Evolutionary conservation across 371 early-diverging fungal species (phyloP), one percentile per base, ranked within the genome.

Genomic region (Basidiobolus meristosporus): DNA sequence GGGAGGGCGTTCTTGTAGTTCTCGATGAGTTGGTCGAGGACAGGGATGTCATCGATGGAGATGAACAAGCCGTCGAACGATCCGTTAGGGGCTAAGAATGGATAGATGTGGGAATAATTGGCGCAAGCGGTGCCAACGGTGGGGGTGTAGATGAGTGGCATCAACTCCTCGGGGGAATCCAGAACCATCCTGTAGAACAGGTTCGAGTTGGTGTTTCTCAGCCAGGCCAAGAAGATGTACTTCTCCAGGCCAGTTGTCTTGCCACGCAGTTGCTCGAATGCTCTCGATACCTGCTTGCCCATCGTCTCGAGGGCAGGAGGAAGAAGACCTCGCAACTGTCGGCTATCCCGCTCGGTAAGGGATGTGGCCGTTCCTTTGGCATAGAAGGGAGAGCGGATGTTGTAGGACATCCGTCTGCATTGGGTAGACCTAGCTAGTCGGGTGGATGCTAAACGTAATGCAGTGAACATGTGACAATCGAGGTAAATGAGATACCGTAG

Each of bases 41-140:
- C 60, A 21, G 72, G 73, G 21, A 75, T 54, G 38, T 88, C 80
- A 22, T 70, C 59, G 38, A 84, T 49, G 1, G 83, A 74, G 38
- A 91, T 65, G 56, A 73, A 91, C 31, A 91, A 67, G n/a, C 92
- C 90, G 48, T 85, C 79, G 12, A 71, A 69, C 6, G 65, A 61
- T 45, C 77, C 84, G 26, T 82, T 70, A 38, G 82, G 69, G 7
- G 68, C 70, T 33, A 82, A 63, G 56, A 81, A 81, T 28, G 80
- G 82, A 46, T 82, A 83, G 42, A 91, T 79, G 45, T 79, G 70
- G 9, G 87, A 89, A 56, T 80, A 91, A 43, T 82, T 68, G 42
- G 70, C 64, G 56, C 92, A 91, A 4, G 87, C 92, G 41, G 79
- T 65, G 39, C 89, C 90, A 18, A 90, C 87, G 12, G 85, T 83